Evolutionary conservation across 257 asterid genomes (phyloP).

Genomic region (Jacaranda mimosifolia): DNA sequence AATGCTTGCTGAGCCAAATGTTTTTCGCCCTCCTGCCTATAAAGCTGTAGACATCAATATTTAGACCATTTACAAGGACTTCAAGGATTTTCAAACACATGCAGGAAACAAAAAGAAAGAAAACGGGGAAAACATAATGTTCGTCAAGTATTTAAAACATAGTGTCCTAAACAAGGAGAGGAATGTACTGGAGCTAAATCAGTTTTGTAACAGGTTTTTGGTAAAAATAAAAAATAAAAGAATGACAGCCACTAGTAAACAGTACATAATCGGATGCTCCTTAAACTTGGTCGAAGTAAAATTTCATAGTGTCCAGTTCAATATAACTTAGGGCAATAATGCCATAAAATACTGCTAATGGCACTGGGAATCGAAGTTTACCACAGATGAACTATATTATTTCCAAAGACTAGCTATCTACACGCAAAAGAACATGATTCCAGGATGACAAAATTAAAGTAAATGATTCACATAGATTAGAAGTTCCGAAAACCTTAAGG

Average conservation of each 20-base stretch:
- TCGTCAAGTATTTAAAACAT: conserved; percentile 14
- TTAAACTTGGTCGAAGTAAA: too few relatives aligned
- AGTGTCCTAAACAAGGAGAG: conserved; percentile 1
- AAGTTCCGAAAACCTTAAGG: too few relatives aligned
- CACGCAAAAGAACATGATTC: too few relatives aligned
- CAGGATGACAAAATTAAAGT: too few relatives aligned
- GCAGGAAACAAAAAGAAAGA: conserved; percentile 26
- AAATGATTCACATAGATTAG: too few relatives aligned
- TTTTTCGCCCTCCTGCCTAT: conserved; percentile 72
- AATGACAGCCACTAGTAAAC: neutral
- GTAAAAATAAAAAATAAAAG: neutral
- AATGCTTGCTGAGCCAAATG: conserved; percentile 92
- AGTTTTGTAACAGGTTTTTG: neutral
- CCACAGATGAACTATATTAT: too few relatives aligned
- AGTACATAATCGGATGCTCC: too few relatives aligned
- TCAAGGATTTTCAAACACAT: conserved; percentile 10
- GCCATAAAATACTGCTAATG: too few relatives aligned
- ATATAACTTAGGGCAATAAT: too few relatives aligned
- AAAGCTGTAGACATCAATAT: conserved; percentile 64
- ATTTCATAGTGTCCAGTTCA: too few relatives aligned
- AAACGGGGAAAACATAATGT: conserved; percentile 1
- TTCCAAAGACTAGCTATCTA: too few relatives aligned
- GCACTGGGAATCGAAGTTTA: too few relatives aligned
- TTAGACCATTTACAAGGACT: conserved; percentile 30
- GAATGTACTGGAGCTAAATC: neutral